These are phyloP conservation scores for Maudiozyma turicensis DNA, from an alignment of 805 yeast genomes.

Conservation along the genomic window DNA sequence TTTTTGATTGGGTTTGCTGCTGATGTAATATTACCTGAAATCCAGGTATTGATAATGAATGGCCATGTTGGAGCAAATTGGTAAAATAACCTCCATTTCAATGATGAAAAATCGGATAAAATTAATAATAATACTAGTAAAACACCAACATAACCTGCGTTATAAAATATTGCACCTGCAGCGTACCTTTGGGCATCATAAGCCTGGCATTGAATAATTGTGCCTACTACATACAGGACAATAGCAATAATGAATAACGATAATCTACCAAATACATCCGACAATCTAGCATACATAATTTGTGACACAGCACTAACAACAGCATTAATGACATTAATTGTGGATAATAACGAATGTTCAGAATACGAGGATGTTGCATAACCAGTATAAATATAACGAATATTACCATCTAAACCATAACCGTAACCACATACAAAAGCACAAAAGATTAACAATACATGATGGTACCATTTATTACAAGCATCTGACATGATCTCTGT, in stretches of 20 bases:
- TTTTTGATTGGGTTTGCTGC: constrained; percentile 27
- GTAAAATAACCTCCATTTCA: constrained; percentile 61
- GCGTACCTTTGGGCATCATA: constrained; percentile 43
- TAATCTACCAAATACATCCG: constrained; percentile 48
- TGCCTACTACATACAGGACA: constrained; percentile 45
- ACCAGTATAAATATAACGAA: constrained; percentile 39
- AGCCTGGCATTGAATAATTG: constrained; percentile 48
- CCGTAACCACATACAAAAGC: constrained; percentile 44
- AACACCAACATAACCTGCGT: constrained; percentile 54
- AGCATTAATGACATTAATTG: constrained; percentile 41
- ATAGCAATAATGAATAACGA: constrained; percentile 38
- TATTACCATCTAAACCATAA: constrained; percentile 45
- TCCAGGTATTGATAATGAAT: constrained; percentile 70
- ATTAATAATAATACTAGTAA: constrained; percentile 47
- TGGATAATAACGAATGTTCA: constrained; percentile 41
- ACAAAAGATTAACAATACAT: constrained; percentile 33
- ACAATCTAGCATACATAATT: constrained; percentile 44
- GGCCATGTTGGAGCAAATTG: constrained; percentile 64
- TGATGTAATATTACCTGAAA: constrained; percentile 48
- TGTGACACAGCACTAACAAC: constrained; percentile 52
- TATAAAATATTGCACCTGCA: constrained; percentile 44
- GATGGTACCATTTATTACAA: constrained; percentile 30
- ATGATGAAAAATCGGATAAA: constrained; percentile 55
- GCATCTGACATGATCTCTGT: constrained; percentile 42
- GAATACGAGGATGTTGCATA: constrained; percentile 42